These are phyloP conservation scores for Mucor sp. DNA, from an alignment of 371 early-diverging fungal species.

Conservation along the genomic window DNA sequence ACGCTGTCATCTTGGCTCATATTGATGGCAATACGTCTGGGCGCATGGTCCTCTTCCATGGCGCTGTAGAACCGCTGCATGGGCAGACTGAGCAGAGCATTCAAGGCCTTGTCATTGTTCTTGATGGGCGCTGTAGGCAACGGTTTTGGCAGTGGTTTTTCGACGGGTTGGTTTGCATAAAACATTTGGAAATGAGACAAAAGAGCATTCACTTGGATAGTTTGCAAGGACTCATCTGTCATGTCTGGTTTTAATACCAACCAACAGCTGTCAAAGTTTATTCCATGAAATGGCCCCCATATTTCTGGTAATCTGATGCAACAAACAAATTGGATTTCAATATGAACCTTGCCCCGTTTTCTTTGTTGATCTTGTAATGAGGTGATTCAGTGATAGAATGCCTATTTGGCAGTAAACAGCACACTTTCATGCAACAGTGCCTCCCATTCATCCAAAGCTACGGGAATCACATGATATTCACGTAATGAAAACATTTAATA, in stretches of 20 bases:
- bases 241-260: background rate
- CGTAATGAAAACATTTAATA: slow-evolving; percentile 6
- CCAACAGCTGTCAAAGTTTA: background rate
- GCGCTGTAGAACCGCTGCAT: background rate
- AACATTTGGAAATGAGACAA: background rate
- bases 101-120: background rate
- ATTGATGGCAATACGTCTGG: background rate
- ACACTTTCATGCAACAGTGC: background rate
- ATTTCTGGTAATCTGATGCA: background rate
- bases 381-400: too few species aligned
- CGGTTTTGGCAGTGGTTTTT: slow-evolving; percentile 6
- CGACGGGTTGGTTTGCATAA: background rate
- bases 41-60: background rate
- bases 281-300: background rate
- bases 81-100: background rate
- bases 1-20: background rate
- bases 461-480: background rate
- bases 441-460: background rate
- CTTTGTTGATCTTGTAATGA: background rate
- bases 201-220: background rate
- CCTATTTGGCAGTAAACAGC: background rate
- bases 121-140: background rate
- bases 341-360: background rate
- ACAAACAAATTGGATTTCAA: background rate
- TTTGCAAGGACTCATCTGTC: background rate